These are phyloP conservation scores for Onygenales sp. DNA, from an alignment of 2,329 filamentous ascomycete species.

Conservation along the genomic window DNA sequence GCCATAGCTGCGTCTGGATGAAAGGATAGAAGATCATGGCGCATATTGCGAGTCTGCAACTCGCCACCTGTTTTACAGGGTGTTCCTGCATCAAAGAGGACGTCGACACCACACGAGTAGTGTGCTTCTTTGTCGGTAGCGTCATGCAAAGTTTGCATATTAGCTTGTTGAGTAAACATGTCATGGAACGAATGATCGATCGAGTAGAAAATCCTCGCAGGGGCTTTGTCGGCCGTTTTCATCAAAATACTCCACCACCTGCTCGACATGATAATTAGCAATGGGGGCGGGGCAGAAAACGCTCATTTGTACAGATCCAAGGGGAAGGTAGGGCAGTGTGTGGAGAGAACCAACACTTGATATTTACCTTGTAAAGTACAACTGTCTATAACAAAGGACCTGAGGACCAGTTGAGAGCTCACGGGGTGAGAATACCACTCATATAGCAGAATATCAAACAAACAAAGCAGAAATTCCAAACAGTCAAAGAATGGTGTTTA, in stretches of 20 bases:
- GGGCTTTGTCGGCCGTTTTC: constrained; percentile 13
- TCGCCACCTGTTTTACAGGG: constrained; percentile 7
- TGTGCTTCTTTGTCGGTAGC: constrained; percentile 36
- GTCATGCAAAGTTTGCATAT: constrained; percentile 45
- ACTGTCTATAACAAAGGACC: background rate
- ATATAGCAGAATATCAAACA: background rate
- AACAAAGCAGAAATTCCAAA: background rate
- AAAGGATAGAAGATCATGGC: constrained; percentile 26
- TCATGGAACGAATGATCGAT: constrained; percentile 48
- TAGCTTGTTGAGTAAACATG: constrained; percentile 55
- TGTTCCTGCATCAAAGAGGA: constrained; percentile 12
- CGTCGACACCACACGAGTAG: constrained; percentile 15
- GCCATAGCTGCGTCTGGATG: constrained; percentile 8
- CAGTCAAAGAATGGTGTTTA: background rate
- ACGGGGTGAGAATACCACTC: background rate
- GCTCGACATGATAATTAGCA: constrained; percentile 1
- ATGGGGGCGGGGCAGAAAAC: constrained; percentile 1
- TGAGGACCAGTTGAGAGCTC: background rate
- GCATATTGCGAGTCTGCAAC: constrained; percentile 8
- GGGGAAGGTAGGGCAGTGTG: background rate
- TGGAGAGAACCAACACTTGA: background rate
- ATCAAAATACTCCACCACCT: constrained; percentile 5
- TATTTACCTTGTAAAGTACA: background rate
- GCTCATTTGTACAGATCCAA: background rate
- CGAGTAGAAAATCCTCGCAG: constrained; percentile 18